phyloP scores from a whole-genome alignment of 176 grass and related monocot species.

The Luzula sylvatica region DNA sequence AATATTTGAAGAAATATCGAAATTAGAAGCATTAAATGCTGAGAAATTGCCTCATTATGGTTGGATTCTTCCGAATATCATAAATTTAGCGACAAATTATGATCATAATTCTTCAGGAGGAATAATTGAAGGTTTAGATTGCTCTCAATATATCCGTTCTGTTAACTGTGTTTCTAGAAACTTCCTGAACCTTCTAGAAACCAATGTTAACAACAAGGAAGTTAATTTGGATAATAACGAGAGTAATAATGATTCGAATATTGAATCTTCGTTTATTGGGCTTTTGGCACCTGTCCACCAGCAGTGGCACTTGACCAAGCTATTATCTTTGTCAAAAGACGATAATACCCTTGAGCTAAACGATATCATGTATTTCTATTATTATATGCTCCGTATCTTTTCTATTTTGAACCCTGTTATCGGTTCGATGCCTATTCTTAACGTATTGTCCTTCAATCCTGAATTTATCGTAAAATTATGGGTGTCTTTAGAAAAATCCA shows the following conservation, averaged over 20 bases:
- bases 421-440: conserved; percentile 75
- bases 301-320: conserved; percentile 93
- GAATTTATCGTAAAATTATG: conserved; percentile 90
- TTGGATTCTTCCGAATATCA: conserved; percentile 87
- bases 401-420: conserved; percentile 43
- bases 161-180: conserved; percentile 65
- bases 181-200: conserved; percentile 52
- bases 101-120: conserved; percentile 42
- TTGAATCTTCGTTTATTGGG: conserved; percentile 43
- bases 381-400: conserved; percentile 80
- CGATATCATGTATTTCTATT: conserved; percentile 72
- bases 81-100: conserved; percentile 51
- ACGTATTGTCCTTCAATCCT: conserved; percentile 86
- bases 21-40: conserved; percentile 25
- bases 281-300: conserved; percentile 92
- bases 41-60: conserved; percentile 51
- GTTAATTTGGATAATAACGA: conserved; percentile 21
- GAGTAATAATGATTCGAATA: no score
- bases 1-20: conserved; percentile 76
- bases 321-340: conserved; percentile 45
- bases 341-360: conserved; percentile 36
- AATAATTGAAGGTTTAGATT: conserved; percentile 63
- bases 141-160: conserved; percentile 51
- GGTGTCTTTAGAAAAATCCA: conserved; percentile 45
- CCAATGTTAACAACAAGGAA: conserved; percentile 29